phyloP scores from a whole-genome alignment of 208 protist genomes.

The Phytomonas sp. region DNA sequence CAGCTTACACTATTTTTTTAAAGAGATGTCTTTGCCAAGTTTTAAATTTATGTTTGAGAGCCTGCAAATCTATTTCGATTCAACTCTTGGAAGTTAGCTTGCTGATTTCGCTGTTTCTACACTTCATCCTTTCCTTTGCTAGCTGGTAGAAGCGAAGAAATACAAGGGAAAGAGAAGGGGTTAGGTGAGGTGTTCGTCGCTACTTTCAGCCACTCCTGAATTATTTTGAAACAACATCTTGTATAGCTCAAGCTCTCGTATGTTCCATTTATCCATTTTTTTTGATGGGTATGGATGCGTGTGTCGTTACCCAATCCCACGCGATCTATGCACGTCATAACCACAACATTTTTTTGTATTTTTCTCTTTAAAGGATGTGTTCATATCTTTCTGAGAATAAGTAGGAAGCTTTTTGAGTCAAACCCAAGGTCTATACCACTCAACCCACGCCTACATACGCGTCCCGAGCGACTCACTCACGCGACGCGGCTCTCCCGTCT shows the following conservation, averaged over 20 bases:
- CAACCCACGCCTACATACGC: neutral
- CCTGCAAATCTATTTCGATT: neutral
- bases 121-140: neutral
- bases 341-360: conserved; percentile 1
- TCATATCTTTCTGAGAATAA: neutral
- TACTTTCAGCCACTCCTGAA: too few relatives aligned
- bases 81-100: too few relatives aligned
- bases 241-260: neutral
- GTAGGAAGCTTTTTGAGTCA: neutral
- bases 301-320: neutral
- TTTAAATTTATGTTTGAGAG: neutral
- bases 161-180: neutral
- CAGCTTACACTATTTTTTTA: conserved; percentile 6
- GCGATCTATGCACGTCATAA: neutral
- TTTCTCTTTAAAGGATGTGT: neutral
- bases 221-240: neutral
- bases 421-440: neutral
- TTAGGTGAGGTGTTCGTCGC: too few relatives aligned
- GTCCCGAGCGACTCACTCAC: neutral
- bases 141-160: neutral
- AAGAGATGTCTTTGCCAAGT: neutral
- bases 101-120: neutral
- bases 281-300: neutral
- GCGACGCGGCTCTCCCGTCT: neutral
- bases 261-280: neutral